Base-by-base conservation (phyloP, 768 basidiomycete genomes). In the Mycena indigotica region DNA sequence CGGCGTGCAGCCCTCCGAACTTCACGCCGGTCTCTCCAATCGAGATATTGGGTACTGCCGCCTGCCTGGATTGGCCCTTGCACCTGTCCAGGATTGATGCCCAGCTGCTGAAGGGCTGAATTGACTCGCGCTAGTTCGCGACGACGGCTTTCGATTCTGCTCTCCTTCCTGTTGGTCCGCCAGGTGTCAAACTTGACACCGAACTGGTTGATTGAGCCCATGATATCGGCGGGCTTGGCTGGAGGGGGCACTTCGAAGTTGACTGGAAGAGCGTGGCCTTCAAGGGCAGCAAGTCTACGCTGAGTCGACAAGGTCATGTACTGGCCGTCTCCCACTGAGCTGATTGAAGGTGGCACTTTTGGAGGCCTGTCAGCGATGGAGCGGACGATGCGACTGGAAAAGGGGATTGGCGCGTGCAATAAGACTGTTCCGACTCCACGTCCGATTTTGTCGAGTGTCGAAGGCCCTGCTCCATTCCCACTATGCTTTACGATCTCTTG, bases 181-280 rank as follows among this genome's bases (percentile, higher is more conserved):
- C 60, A 61, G 28, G 53, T 4, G 38, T 66, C 65, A 16, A 64
- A 53, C 16, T 62, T 59, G 16, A 69, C 51, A 17, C 58, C 62
- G 13, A 55, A 40, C 17, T 48, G 46, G 12, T 59, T 58, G 28
- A 63, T 59, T 32, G 57, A 55, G 24, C 67, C 68, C 62, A 67
- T 65, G 10, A 62, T 51, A 16, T 64, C 61, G 5, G 64, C 55
- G 10, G 66, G 62, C 45, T 62, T 64, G n/a, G 57, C 55, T 2
- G 67, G 65, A 15, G 67, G 66, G 13, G 67, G 67, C 17, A 70
- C 65, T 23, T 62, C 32, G n/a, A 61, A 35, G 8, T 61, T 6
- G n/a, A 68, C 51, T n/a, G 64, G 61, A 16, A 66, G 49, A 25
- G 64, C 54, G 15, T 63, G 45, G 2, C 67, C 67, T n/a, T 63